phyloP scores from a whole-genome alignment of 768 basidiomycete species.

The Symmetrospora coprosmae region DNA sequence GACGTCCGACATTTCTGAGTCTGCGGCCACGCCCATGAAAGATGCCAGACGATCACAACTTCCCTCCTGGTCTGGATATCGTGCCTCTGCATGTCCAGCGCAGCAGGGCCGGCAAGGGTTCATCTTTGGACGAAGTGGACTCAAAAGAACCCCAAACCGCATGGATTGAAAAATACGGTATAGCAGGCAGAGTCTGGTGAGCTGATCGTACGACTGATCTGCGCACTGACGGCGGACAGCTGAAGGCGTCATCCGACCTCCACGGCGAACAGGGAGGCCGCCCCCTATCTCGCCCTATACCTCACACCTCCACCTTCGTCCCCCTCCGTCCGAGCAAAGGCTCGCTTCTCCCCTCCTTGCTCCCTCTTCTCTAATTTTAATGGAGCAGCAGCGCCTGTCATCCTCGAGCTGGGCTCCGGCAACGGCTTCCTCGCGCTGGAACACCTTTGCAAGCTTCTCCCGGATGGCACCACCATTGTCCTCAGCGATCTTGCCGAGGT shows the following conservation, averaged over 20 bases:
- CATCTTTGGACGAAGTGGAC: too few relatives aligned
- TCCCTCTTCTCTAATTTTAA: not conserved
- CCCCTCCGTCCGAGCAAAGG: not conserved
- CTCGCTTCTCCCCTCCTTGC: constrained; percentile 3
- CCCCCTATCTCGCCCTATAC: constrained; percentile 7
- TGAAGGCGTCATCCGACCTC: not conserved
- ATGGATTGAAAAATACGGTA: constrained; percentile 14
- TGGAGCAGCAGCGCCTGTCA: not conserved
- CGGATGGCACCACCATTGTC: not conserved
- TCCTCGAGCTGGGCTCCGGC: constrained; percentile 13
- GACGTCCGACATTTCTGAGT: too few relatives aligned
- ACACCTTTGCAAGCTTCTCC: not conserved
- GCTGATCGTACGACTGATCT: too few relatives aligned
- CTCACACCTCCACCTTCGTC: too few relatives aligned
- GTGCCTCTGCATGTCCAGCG: not conserved
- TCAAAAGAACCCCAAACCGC: not conserved
- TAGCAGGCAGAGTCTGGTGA: constrained; percentile 15
- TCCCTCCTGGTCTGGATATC: not conserved
- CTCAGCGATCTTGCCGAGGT: not conserved
- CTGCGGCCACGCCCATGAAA: too few relatives aligned
- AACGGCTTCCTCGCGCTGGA: not conserved
- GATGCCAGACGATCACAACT: too few relatives aligned
- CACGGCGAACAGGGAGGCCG: constrained; percentile 3
- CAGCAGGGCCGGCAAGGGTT: not conserved
- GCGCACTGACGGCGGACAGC: not conserved